Base-by-base conservation (phyloP, 768 basidiomycete species). In the Floccularia luteovirens region DNA sequence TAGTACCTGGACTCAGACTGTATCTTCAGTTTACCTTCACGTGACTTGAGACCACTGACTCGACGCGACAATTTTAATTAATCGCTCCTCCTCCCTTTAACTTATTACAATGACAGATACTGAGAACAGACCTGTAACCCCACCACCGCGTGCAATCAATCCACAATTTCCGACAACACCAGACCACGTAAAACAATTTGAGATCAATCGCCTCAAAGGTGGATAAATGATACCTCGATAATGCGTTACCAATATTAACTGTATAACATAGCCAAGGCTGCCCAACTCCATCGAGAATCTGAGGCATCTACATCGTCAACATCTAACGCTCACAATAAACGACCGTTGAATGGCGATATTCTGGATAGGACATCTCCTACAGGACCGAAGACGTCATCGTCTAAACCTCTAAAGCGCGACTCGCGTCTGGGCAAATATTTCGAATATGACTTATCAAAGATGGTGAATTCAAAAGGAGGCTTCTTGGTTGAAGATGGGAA, bases 401-500 rank as follows among this genome's bases (percentile, higher is more conserved):
- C 67, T 1, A 64, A 69, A 41, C 67, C 73, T 39, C 63, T 90
- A 40, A 76, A 77, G 52, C 77, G 84, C 5, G 87, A 91, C 49
- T 74, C 81, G 10, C 75, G 87, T 24, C 67, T 91, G 8, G 94
- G 90, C 20, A 88, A 78, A 35, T 97, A 97, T 64, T 94, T 94
- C 48, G 94, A 98, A 48, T 98, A 96, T 76, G 93, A 97, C 58
- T 61, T 97, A 11, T 87, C 87, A 10, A 97, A 96, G 69, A 88
- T 97, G 81, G 83, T 91, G 54, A 97, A 99, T 58, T 84, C 91
- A 5, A 87, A 92, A 57, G 96, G 94, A 37, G 96, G 96, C 1
- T 99, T 97, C 60, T 61, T 99, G 53, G 70, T 94, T 4, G 89
- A 94, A 47, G 92, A 94, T 31, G 81, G 77, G n/a, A 77, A 79